Conservation (phyloP, 2,329 filamentous ascomycete species). For the Huntiella decipiens region DNA sequence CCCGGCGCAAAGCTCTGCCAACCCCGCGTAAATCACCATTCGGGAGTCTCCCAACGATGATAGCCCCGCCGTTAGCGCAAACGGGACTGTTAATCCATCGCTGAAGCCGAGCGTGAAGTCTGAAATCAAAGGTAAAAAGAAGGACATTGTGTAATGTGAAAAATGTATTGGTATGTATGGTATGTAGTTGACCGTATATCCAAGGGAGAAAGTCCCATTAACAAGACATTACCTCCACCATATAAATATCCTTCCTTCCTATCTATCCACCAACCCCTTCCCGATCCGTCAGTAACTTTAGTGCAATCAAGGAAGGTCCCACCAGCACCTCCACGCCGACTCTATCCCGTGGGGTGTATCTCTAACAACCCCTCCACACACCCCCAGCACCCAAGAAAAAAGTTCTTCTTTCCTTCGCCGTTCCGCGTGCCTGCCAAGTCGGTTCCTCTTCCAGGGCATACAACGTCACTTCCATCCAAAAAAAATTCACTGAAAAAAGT, state of each 20-base stretch:
- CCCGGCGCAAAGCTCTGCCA: conserved; percentile 52
- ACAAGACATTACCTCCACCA: too few relatives aligned
- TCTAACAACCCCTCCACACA: too few relatives aligned
- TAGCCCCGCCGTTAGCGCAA: conserved; percentile 53
- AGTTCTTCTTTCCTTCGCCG: too few relatives aligned
- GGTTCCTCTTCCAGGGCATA: too few relatives aligned
- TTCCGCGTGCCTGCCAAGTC: too few relatives aligned
- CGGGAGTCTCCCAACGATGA: conserved; percentile 39
- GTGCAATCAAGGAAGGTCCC: not conserved
- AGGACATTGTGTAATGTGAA: conserved; percentile 12
- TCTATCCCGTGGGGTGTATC: too few relatives aligned
- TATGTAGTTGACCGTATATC: too few relatives aligned
- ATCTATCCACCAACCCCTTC: not conserved
- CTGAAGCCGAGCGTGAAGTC: conserved; percentile 57
- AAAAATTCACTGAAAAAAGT: too few relatives aligned
- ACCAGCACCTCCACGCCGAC: not conserved
- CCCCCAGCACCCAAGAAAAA: too few relatives aligned
- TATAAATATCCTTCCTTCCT: not conserved
- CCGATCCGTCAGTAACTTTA: not conserved
- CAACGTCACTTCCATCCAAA: too few relatives aligned
- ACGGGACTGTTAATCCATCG: conserved; percentile 57
- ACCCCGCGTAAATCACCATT: conserved; percentile 46
- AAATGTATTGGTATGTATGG: not conserved
- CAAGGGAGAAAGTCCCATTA: too few relatives aligned
- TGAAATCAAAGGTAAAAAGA: conserved; percentile 27